Evolutionary conservation across 192 early-diverging fungal species (phyloP), one percentile per base, ranked within the genome.

Genomic region (Geranomyces michiganensis): DNA sequence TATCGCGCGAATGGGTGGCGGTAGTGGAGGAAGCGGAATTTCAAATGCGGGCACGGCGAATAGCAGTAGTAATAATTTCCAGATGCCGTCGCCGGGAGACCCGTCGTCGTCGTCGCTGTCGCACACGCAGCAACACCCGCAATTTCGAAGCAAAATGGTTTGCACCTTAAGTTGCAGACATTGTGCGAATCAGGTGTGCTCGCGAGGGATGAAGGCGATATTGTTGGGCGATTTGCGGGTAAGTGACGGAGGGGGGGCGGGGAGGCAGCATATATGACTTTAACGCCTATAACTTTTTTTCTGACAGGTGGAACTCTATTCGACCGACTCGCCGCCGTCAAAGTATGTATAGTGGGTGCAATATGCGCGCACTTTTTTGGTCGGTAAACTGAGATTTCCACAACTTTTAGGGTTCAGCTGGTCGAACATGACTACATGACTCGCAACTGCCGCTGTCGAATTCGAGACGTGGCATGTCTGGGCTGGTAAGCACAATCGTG

Each of bases 121-220:
- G 32, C 30, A 15, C 9, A 30, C 58, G 31, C 62, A 64, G 33
- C 62, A 64, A 17, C 62, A 64, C 27, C 85, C 88, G 60, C 70
- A 85, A 51, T 89, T 88, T 60, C 80, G 88, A 29, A 75, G 84
- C 66, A 93, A 93, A 71, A 82, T 85, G 8, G 92, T 93, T 10
- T 92, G 89, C 79, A 71, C 81, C 59, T 74, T 93, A 29, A 80
- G 67, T 22, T 93, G 92, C 80, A 75, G 79, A 26, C 86, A 90
- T 74, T 93, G 92, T 78, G 67, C 74, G 19, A 74, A 65, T 4
- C 60, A 69, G 30, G 81, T 93, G 1, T 93, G 92, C 55, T 75
- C 79, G 45, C 71, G 92, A 26, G 92, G 90, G 5, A 94, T 94
- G 92, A 91, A 89, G 74, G 92, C 92, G 0, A 92, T 94, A 59